Evolutionary conservation across 768 basidiomycete species (phyloP), one percentile per base, ranked within the genome.

Genomic region (Tephrocybe sp.): DNA sequence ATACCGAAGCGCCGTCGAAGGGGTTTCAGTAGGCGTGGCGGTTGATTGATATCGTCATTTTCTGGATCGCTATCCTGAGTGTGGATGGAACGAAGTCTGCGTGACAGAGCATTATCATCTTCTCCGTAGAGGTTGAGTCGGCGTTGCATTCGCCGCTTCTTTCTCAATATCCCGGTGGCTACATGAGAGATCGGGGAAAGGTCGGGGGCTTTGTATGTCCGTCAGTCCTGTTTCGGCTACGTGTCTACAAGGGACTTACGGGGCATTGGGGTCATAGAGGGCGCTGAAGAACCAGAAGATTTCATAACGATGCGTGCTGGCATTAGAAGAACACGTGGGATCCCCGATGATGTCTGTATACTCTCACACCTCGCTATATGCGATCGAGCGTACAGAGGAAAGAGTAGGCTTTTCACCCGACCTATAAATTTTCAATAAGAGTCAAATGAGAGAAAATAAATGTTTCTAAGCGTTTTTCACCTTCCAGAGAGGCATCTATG

Each of bases 1-100:
- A 73, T 72, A 5, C 71, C 71, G 58, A 70, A 73, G 13, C 70
- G 64, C 13, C 64, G 62, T 25, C 55, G 60, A 9, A 64, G 27
- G 10, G 64, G 65, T 16, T 62, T 61, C n/a, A 61, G 54, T 16
- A 68, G 54, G 30, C 52, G 59, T 21, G 59, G 44, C 12, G 56
- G 41, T n/a, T 58, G 62, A 2, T 43, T 53, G n/a, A n/a, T n/a
- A n/a, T n/a, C n/a, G n/a, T 56, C 45, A 51, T 61, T 64, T 48
- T 71, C 61, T 63, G 69, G 50, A 30, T 73, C 72, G 7, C 25
- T 30, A 21, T 63, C 59, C 6, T 67, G 67, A 25, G 58, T 43
- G 31, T 55, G 50, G 42, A 63, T 59, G 21, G 54, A 44, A 12
- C 60, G 63, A 5, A 45, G 51, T 19, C 34, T 47, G 8, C 50